Base-by-base conservation (phyloP, 2,329 filamentous ascomycete species). In the Curvularia eragrostidis region DNA sequence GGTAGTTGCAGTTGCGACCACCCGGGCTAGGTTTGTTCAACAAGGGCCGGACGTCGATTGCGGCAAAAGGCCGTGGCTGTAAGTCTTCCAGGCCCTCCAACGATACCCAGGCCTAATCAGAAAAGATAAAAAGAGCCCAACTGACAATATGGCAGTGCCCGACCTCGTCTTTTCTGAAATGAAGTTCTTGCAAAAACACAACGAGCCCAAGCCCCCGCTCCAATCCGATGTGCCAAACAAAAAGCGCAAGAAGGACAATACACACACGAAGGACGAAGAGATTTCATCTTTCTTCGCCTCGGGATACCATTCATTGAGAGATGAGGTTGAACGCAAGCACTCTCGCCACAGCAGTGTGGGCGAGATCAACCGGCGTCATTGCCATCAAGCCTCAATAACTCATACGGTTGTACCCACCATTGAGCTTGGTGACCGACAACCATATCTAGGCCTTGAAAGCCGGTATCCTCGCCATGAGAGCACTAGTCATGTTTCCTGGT, bases 131-230 rank as follows among this genome's bases (percentile, higher is more conserved):
- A 18, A 15, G 28, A 5, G 18, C 6, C 7, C 13, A 15, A 34
- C 63, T 75, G 56, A 73, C 51, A 50, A 47, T 46, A 42, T 41
- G 58, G 55, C 64, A 84, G 82, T 83, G 49, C 81, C 81, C 26
- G 81, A 84, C 68, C 74, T 83, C 39, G 78, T 80, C 26, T 84
- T 84, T 68, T 81, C 81, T 26, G 80, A 83, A 63, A 81, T 83
- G 78, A 78, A 74, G 23, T 83, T 83, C 58, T 64, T 84, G 41
- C 77, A 78, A 53, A 76, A 76, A 54, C 69, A 74, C 15, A 67
- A 64, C 56, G 68, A 64, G 39, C 60, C 63, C 54, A 62, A 77
- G 56, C 55, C 65, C 65, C 39, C 53, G 50, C 52, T 65, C 63
- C 53, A 68, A 62, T 18, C 69, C 67, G 62, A 61, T 12, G 46